A percentile compares a stretch with the other conserved stretches of the same genome.
phyloP scores from a whole-genome alignment of 805 yeast species.

The Blastobotrys robertii region DNA sequence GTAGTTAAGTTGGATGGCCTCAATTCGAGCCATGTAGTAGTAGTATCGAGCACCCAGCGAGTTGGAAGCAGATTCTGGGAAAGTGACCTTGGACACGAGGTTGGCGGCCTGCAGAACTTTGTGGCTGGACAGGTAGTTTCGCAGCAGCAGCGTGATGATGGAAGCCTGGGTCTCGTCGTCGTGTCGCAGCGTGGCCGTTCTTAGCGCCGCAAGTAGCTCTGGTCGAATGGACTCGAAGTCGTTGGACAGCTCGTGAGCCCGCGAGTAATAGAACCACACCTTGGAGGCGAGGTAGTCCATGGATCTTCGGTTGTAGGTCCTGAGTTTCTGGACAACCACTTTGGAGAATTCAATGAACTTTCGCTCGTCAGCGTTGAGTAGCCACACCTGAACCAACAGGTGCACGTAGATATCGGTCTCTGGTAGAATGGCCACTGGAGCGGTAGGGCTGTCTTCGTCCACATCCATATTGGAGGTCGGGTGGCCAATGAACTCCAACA shows the following conservation, averaged over 20 bases:
- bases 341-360: slow-evolving; percentile 36
- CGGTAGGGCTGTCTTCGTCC: slow-evolving; percentile 7
- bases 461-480: slow-evolving; percentile 19
- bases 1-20: slow-evolving; percentile 87
- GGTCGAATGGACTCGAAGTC: slow-evolving; percentile 51
- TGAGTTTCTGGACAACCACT: slow-evolving; percentile 31
- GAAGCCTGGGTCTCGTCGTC: slow-evolving; percentile 88
- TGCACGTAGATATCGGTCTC: slow-evolving; percentile 76
- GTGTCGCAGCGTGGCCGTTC: slow-evolving; percentile 86
- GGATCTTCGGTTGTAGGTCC: slow-evolving; percentile 65
- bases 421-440: slow-evolving; percentile 38
- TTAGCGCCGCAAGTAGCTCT: slow-evolving; percentile 58
- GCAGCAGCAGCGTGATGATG: slow-evolving; percentile 71
- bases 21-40: slow-evolving; percentile 83
- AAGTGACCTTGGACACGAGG: slow-evolving; percentile 78
- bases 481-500: slow-evolving; percentile 31
- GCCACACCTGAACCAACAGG: slow-evolving; percentile 64
- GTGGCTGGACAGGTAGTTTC: slow-evolving; percentile 68
- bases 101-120: slow-evolving; percentile 83
- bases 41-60: slow-evolving; percentile 86
- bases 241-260: slow-evolving; percentile 56
- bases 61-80: slow-evolving; percentile 77
- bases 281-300: slow-evolving; percentile 82
- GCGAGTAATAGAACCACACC: slow-evolving; percentile 82
- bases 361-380: slow-evolving; percentile 51